Conservation (phyloP, 768 basidiomycete species). For the Calocera cornea region DNA sequence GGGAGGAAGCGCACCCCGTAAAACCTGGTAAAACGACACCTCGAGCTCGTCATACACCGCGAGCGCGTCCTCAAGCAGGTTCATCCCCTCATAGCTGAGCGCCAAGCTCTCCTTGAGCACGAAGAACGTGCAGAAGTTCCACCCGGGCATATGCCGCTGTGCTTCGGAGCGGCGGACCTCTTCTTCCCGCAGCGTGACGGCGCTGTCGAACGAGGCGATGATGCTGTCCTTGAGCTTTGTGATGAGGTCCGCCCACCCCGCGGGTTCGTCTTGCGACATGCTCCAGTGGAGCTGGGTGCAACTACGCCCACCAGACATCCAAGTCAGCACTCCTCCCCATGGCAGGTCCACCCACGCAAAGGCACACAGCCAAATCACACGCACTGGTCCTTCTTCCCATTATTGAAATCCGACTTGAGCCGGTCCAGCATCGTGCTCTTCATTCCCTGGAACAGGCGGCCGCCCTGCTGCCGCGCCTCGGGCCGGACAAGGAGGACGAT, state of each 20-base stretch:
- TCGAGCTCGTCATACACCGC: constrained; percentile 87
- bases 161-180: constrained; percentile 81
- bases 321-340: background rate
- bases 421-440: constrained; percentile 80
- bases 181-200: constrained; percentile 69
- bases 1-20: constrained; percentile 20
- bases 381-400: constrained; percentile 75
- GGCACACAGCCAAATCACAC: constrained; percentile 4
- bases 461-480: constrained; percentile 44
- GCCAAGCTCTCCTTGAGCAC: constrained; percentile 95
- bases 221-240: constrained; percentile 84
- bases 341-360: constrained; percentile 8
- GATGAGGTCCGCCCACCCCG: constrained; percentile 76
- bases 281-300: constrained; percentile 75
- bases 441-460: constrained; percentile 61
- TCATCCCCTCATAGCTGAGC: constrained; percentile 79
- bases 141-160: constrained; percentile 85
- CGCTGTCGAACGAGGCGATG: constrained; percentile 67
- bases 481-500: constrained; percentile 74
- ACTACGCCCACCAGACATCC: constrained; percentile 29
- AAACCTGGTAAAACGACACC: constrained; percentile 45
- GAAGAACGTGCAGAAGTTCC: constrained; percentile 98
- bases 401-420: constrained; percentile 82
- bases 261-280: constrained; percentile 54
- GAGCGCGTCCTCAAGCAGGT: constrained; percentile 77